Percentiles rank a stretch among this genome's conserved stretches.
phyloP scores from a whole-genome alignment of 108 stramenopile genomes.

The Nannochloropsis gaditana region DNA sequence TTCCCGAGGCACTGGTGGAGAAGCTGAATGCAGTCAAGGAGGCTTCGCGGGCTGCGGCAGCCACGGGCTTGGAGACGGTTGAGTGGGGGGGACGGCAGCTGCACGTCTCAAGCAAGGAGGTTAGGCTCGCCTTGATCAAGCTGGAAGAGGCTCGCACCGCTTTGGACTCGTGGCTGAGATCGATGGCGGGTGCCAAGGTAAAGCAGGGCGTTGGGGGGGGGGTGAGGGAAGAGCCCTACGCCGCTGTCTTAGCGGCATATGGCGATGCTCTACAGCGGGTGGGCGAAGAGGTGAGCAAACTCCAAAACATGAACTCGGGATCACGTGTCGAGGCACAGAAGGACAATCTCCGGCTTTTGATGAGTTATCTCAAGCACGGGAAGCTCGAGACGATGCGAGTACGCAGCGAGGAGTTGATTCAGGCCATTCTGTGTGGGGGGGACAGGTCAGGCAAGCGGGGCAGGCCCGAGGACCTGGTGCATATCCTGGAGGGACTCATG shows the following conservation, averaged over 20 bases:
- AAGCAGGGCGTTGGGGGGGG: background rate
- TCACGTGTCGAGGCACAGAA: background rate
- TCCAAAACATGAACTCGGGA: background rate
- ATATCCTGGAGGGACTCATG: background rate
- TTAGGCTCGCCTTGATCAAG: background rate
- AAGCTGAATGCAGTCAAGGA: background rate
- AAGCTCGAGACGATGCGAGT: background rate
- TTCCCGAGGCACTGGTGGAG: background rate
- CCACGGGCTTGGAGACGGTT: background rate
- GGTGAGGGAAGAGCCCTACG: background rate
- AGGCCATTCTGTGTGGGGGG: background rate
- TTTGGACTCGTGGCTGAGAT: background rate
- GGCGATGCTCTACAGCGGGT: background rate
- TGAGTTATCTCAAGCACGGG: background rate
- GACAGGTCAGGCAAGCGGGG: background rate
- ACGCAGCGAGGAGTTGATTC: background rate
- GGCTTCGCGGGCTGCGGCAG: background rate
- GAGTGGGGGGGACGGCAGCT: background rate
- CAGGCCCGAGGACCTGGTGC: conserved; percentile 2
- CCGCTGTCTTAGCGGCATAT: background rate
- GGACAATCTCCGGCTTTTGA: background rate
- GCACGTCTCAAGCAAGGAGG: background rate
- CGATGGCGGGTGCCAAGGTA: background rate
- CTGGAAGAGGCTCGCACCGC: background rate
- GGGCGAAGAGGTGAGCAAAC: background rate